phyloP scores from a whole-genome alignment of 208 protist species.

The Leishmania martiniquensis region DNA sequence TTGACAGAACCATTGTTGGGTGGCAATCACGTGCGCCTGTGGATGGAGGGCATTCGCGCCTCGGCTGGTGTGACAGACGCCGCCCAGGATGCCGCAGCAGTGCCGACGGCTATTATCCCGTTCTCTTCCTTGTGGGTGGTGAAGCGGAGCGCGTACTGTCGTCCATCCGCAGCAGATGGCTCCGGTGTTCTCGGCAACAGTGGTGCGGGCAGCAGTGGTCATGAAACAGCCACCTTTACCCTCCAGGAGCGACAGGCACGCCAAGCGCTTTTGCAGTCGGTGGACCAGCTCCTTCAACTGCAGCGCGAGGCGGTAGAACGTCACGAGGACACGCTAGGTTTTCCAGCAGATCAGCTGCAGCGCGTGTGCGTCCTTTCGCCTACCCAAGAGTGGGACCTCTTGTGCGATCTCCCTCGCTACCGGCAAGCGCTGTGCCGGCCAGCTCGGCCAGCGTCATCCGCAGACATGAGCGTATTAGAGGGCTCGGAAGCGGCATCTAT shows the following conservation, averaged over 20 bases:
- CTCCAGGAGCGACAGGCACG: constrained; percentile 74
- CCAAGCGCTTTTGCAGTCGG: constrained; percentile 49
- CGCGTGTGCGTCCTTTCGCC: constrained; percentile 19
- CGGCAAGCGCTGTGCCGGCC: constrained; percentile 16
- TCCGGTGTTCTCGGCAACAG: not conserved
- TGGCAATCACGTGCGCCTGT: constrained; percentile 43
- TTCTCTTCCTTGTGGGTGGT: constrained; percentile 67
- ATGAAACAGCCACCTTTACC: constrained; percentile 23
- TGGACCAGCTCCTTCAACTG: constrained; percentile 64
- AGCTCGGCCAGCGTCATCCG: not conserved
- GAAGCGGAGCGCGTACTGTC: constrained; percentile 55
- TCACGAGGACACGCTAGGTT: not conserved
- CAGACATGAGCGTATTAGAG: not conserved
- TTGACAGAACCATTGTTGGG: constrained; percentile 66
- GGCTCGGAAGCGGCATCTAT: not conserved
- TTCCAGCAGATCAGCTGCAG: constrained; percentile 2
- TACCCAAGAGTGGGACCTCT: constrained; percentile 65
- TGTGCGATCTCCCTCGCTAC: constrained; percentile 46
- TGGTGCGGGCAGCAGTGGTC: not conserved
- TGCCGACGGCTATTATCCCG: constrained; percentile 38
- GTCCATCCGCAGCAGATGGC: not conserved
- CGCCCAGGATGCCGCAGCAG: not conserved
- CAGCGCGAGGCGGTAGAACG: constrained; percentile 27
- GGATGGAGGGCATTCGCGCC: constrained; percentile 43
- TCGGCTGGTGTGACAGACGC: constrained; percentile 2